phyloP scores from a whole-genome alignment of 306 rosid genomes.

The Cyamopsis tetragonoloba region DNA sequence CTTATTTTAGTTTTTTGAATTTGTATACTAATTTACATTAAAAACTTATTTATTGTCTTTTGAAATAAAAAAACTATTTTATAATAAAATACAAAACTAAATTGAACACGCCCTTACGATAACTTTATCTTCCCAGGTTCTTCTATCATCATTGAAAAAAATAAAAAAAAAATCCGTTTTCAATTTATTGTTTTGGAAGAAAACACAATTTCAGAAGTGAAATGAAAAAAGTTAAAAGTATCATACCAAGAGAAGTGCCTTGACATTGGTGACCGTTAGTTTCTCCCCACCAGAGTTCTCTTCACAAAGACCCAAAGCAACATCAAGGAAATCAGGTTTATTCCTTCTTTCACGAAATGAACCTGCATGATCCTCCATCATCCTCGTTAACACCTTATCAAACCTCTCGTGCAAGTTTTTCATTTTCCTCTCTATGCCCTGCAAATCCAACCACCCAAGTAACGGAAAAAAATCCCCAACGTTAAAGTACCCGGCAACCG shows the following conservation, averaged over 20 bases:
- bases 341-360: neutral
- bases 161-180: too few relatives aligned
- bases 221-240: neutral
- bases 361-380: slow-evolving; percentile 17
- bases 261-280: slow-evolving; percentile 20
- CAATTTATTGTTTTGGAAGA: too few relatives aligned
- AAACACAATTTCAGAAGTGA: too few relatives aligned
- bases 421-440: slow-evolving; percentile 23
- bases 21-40: too few relatives aligned
- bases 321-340: slow-evolving; percentile 25
- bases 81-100: too few relatives aligned
- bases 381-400: slow-evolving; percentile 19
- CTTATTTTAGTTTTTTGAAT: too few relatives aligned
- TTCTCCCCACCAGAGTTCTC: neutral
- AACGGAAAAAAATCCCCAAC: slow-evolving; percentile 26
- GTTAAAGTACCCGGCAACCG: slow-evolving; percentile 21
- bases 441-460: slow-evolving; percentile 17
- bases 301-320: neutral
- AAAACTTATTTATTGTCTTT: too few relatives aligned
- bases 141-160: too few relatives aligned
- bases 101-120: too few relatives aligned
- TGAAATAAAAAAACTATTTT: too few relatives aligned
- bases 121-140: too few relatives aligned
- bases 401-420: slow-evolving; percentile 17
- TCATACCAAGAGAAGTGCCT: slow-evolving; percentile 24